These are phyloP conservation scores for Neurospora sp. DNA, from an alignment of 495 filamentous ascomycete species.

Conservation along the genomic window DNA sequence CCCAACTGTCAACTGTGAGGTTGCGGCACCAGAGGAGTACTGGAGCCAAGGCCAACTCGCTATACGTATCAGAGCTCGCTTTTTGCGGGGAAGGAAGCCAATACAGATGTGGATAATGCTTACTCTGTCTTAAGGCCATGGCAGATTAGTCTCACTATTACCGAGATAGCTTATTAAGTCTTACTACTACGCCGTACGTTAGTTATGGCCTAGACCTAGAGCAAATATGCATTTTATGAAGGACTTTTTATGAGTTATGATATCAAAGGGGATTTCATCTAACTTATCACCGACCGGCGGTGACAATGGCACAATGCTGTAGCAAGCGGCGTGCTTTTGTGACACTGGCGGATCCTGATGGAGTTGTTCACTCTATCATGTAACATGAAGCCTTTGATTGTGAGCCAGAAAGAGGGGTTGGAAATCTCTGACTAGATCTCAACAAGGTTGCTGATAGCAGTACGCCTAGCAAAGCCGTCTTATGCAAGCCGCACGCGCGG, in stretches of 20 bases:
- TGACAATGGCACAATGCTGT: constrained; percentile 3
- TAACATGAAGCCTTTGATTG: not conserved
- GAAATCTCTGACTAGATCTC: constrained; percentile 2
- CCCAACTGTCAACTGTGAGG: not conserved
- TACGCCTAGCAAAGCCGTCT: not conserved
- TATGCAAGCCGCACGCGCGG: not conserved
- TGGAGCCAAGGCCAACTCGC: not conserved
- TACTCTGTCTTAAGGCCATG: not conserved
- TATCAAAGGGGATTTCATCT: constrained; percentile 13
- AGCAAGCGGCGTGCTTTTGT: constrained; percentile 10
- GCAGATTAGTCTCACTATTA: constrained; percentile 10
- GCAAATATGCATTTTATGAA: constrained; percentile 11
- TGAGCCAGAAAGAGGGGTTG: not conserved
- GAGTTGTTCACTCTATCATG: constrained; percentile 9
- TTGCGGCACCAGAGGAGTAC: not conserved
- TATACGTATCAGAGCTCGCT: not conserved
- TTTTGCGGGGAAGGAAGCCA: constrained; percentile 1
- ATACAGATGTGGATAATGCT: constrained; percentile 2
- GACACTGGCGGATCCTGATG: constrained; percentile 9
- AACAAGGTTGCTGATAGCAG: not conserved
- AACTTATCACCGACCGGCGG: not conserved
- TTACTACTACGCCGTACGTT: not conserved
- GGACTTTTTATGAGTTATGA: constrained; percentile 23
- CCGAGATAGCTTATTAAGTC: not conserved
- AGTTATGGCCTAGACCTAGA: constrained; percentile 3